Evolutionary conservation across 495 filamentous ascomycete genomes (phyloP), one percentile per base, ranked within the genome.

Genomic region (Baudoinia panamericana): DNA sequence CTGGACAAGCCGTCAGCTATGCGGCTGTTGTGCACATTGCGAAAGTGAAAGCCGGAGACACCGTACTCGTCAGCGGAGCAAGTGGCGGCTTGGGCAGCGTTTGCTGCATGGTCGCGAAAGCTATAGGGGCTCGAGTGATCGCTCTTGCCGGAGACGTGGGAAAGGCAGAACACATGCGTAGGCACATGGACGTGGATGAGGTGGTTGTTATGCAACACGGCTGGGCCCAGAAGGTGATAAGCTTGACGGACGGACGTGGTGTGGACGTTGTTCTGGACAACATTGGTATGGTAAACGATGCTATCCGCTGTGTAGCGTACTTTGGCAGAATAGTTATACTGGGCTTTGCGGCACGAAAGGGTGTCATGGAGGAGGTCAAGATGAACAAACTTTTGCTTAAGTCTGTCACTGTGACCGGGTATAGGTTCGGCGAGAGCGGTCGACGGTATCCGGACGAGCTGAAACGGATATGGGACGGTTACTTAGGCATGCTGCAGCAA

Each of bases 181-280:
- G 46, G 59, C 23, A 39, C 23, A 41, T 53, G 50, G 46, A 36
- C 3, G 55, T 50, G 5, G 61, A 61, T 51, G 41, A 57, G 0
- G 50, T 52, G 15, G 33, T 45, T 4, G 54, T 61, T 43, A 55
- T 57, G n/a, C 40, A 48, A 15, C 45, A 24, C 6, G 41, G 23
- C 12, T 49, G 39, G 50, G 23, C 61, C 4, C 36, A 42, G 17
- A 27, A 48, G 19, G 44, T 60, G 2, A 53, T 60, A 49, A 39
- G 31, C 4, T 51, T 64, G 39, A 62, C 59, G 4, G 39, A 30
- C 8, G 55, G 51, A 2, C 50, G 56, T 16, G 60, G 60, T 3
- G 55, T 58, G 9, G 56, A 60, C 47, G 58, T 59, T 10, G 51
- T 61, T 11, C 38, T 64, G 29, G 58, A 64, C 35, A 60, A 59